Evolutionary conservation across 1,284 basidiomycete genomes (phyloP), one percentile per base, ranked within the genome.

Genomic region (Neolentinus lepideus): DNA sequence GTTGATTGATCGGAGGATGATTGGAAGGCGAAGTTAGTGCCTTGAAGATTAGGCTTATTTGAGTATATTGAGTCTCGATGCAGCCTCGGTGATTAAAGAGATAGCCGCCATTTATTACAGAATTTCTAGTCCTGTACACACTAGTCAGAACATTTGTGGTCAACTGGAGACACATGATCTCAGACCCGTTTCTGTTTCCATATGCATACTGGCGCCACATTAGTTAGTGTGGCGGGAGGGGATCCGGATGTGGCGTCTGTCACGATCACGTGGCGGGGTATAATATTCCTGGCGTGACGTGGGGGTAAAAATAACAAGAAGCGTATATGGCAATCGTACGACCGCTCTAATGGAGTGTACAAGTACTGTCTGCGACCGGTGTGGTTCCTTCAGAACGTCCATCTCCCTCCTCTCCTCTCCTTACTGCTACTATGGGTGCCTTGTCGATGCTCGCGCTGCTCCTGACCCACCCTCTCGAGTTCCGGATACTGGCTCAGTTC

Each of bases 401-500:
- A 25, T 21, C 47, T 8, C 25, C 24, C 47, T 50, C 47, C 16
- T 43, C 38, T 4, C 19, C 16, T 16, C 38, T 43, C 47, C 8
- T 22, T 21, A 21, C 24, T 6, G 27, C 27, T 21, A 65, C 52
- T 21, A 75, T 74, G 72, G 66, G 70, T 56, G 68, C 64, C 46
- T 57, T 69, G 12, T 66, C 68, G 25, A 65, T 70, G 77, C 65
- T 90, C 58, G 71, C 76, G 52, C 75, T 89, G 51, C 73, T 84
- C 59, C 70, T 94, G 74, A 86, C 83, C 0, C 89, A 89, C 61
- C 89, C 90, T 1, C 61, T 79, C 59, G 92, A 95, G 66, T 88
- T 94, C 67, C 82, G 84, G 59, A 84, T 80, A 33, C 78, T 95
- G 33, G 62, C 91, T 29, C 89, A 91, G 65, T 94, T 85, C 74